Percentiles rank a stretch among this genome's conserved stretches.
Evolutionary conservation across 306 rosid species (phyloP).

Genomic region (Vigna radiata): DNA sequence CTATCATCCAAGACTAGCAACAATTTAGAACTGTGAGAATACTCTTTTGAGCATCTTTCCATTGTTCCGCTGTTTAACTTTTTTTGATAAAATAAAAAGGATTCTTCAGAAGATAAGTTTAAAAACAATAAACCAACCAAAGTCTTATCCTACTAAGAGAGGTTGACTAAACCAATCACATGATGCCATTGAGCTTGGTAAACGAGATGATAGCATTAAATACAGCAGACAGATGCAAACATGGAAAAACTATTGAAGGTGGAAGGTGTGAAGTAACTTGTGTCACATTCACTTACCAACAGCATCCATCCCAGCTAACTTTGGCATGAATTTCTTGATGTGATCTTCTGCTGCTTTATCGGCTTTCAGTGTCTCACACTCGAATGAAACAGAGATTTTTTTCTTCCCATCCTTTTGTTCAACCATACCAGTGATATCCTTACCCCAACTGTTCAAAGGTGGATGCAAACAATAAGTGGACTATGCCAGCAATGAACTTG

Average conservation of each 20-base stretch:
- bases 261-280: background rate
- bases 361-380: constrained; percentile 83
- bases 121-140: background rate
- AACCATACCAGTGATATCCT: constrained; percentile 74
- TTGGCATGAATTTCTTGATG: constrained; percentile 84
- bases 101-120: background rate
- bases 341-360: constrained; percentile 93
- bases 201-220: background rate
- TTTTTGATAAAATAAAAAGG: background rate
- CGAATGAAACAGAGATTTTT: constrained; percentile 65
- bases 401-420: constrained; percentile 69
- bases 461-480: constrained; percentile 34
- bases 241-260: background rate
- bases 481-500: constrained; percentile 2
- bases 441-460: constrained; percentile 78
- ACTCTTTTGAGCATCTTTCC: no score
- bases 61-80: no score
- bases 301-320: constrained; percentile 87
- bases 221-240: constrained; percentile 24
- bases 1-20: background rate
- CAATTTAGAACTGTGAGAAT: background rate
- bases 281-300: constrained; percentile 70
- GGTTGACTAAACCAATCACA: no score
- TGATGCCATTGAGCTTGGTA: no score
- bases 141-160: no score